A percentile compares a stretch with the other conserved stretches of the same genome.
These are phyloP conservation scores for Babesia divergens DNA, from an alignment of 169 alveolate genomes.

Conservation along the genomic window DNA sequence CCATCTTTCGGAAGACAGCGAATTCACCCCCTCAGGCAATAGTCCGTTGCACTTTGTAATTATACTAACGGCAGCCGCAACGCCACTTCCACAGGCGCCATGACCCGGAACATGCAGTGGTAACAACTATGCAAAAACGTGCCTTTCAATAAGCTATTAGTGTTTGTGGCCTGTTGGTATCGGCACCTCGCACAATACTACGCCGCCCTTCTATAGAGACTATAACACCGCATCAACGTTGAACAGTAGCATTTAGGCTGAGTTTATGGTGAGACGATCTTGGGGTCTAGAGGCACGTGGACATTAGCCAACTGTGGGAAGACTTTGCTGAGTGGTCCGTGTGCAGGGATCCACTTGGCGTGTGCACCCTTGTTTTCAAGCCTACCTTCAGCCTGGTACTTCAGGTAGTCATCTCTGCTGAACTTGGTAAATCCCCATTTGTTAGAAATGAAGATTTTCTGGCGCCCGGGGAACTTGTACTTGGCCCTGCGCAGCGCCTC, in stretches of 20 bases:
- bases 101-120: too few relatives aligned
- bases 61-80: too few relatives aligned
- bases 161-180: too few relatives aligned
- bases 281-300: constrained; percentile 49
- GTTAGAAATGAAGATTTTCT: constrained; percentile 93
- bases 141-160: too few relatives aligned
- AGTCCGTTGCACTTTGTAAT: too few relatives aligned
- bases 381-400: constrained; percentile 92
- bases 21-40: too few relatives aligned
- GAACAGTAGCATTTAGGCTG: not conserved
- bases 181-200: too few relatives aligned
- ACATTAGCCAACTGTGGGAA: constrained; percentile 59
- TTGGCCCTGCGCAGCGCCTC: constrained; percentile 97
- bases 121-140: too few relatives aligned
- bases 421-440: constrained; percentile 98
- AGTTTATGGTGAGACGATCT: constrained; percentile 33
- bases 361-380: constrained; percentile 86
- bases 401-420: constrained; percentile 91
- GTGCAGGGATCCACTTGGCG: constrained; percentile 81
- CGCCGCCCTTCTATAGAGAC: too few relatives aligned
- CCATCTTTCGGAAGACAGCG: too few relatives aligned
- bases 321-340: constrained; percentile 74
- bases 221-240: too few relatives aligned
- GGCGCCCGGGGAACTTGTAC: constrained; percentile 99
- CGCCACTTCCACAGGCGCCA: too few relatives aligned